phyloP scores from a whole-genome alignment of 73 alveolate genomes.

The Paramecium caudatum region DNA sequence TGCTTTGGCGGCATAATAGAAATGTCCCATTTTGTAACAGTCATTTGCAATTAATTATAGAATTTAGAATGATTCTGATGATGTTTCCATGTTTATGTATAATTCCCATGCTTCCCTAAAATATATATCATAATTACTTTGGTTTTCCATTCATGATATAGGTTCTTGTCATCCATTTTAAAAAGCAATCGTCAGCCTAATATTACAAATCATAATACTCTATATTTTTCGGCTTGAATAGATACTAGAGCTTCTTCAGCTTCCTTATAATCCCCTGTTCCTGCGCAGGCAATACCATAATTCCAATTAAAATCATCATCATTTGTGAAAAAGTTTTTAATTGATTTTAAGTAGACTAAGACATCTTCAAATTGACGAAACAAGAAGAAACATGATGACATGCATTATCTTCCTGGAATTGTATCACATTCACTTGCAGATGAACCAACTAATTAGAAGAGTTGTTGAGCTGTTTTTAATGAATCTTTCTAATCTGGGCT shows the following conservation, averaged over 20 bases:
- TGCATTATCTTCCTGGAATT: conserved; percentile 98
- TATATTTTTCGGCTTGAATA: conserved; percentile 87
- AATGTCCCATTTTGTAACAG: conserved; percentile 99
- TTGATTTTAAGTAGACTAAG: conserved; percentile 90
- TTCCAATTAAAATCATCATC: conserved; percentile 99
- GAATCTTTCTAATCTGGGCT: conserved; percentile 92
- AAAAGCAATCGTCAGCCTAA: conserved; percentile 82
- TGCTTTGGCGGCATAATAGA: conserved; percentile 97
- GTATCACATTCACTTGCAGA: conserved; percentile 99
- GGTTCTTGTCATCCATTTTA: conserved; percentile 96
- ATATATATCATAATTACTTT: background rate
- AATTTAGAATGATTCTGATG: conserved; percentile 92
- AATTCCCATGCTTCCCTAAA: conserved; percentile 90
- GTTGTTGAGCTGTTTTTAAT: conserved; percentile 92
- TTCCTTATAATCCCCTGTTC: conserved; percentile 93
- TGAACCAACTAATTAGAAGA: conserved; percentile 98
- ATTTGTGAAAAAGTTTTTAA: conserved; percentile 90
- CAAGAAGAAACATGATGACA: conserved; percentile 98
- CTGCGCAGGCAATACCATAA: conserved; percentile 94
- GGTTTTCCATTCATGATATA: conserved; percentile 97
- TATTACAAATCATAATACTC: background rate
- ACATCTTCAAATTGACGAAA: conserved; percentile 90
- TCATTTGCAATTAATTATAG: conserved; percentile 97
- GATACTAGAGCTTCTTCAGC: conserved; percentile 92
- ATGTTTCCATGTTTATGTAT: conserved; percentile 96